These are phyloP conservation scores for Globisporangium spinosum DNA, from an alignment of 352 stramenopile species.

Conservation along the genomic window DNA sequence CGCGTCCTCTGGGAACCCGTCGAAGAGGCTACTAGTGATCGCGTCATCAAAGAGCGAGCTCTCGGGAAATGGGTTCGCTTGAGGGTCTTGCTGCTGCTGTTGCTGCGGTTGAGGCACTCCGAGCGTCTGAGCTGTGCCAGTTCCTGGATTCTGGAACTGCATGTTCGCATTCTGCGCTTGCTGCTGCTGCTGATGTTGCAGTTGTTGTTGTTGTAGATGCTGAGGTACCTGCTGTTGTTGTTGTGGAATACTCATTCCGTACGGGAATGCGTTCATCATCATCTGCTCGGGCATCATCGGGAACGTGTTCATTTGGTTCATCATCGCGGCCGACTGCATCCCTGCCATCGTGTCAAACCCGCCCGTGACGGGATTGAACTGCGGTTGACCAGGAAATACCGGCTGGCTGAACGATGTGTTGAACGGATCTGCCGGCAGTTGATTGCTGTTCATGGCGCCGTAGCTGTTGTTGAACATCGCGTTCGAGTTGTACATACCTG, in stretches of 20 bases:
- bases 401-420: slow-evolving; percentile 47
- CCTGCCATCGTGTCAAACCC: slow-evolving; percentile 28
- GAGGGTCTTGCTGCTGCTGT: slow-evolving; percentile 23
- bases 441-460: slow-evolving; percentile 29
- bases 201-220: slow-evolving; percentile 14
- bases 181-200: slow-evolving; percentile 15
- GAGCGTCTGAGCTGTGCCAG: slow-evolving; percentile 2
- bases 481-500: slow-evolving; percentile 38
- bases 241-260: slow-evolving; percentile 27
- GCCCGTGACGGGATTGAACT: slow-evolving; percentile 17
- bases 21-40: slow-evolving; percentile 56
- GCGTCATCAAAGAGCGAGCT: slow-evolving; percentile 42
- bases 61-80: slow-evolving; percentile 23
- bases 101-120: slow-evolving; percentile 11
- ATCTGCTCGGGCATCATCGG: slow-evolving; percentile 38
- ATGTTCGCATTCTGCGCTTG: slow-evolving; percentile 13
- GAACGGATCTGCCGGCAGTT: slow-evolving; percentile 61
- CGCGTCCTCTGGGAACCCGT: slow-evolving; percentile 65
- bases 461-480: slow-evolving; percentile 29
- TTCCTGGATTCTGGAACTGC: slow-evolving; percentile 17
- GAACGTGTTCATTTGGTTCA: slow-evolving; percentile 53
- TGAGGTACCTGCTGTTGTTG: slow-evolving; percentile 20
- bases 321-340: slow-evolving; percentile 48
- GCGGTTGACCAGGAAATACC: slow-evolving; percentile 30
- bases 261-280: slow-evolving; percentile 43